These are phyloP conservation scores for Tephrocybe sp. DNA, from an alignment of 768 basidiomycete genomes.

Conservation along the genomic window DNA sequence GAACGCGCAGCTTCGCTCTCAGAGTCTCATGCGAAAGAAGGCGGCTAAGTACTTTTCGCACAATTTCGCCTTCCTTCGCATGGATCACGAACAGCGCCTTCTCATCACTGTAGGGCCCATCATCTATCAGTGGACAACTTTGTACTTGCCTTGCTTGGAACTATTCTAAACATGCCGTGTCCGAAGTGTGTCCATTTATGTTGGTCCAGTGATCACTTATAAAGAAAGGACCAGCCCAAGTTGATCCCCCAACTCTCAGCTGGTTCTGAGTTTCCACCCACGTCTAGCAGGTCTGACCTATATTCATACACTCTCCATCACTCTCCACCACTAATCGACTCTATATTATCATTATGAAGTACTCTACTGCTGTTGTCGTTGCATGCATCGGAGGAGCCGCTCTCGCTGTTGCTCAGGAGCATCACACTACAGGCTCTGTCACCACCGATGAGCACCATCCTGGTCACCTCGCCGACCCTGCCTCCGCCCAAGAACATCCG, in stretches of 20 bases:
- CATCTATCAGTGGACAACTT: too few relatives aligned
- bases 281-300: constrained; percentile 15
- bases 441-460: background rate
- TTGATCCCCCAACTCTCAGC: constrained; percentile 14
- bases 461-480: background rate
- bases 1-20: too few relatives aligned
- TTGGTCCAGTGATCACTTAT: background rate
- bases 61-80: too few relatives aligned
- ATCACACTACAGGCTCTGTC: background rate
- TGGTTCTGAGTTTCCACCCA: constrained; percentile 14
- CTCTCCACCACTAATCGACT: background rate
- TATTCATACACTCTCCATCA: constrained; percentile 1
- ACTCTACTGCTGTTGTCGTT: constrained; percentile 13
- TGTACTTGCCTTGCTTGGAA: too few relatives aligned
- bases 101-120: too few relatives aligned
- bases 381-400: constrained; percentile 14
- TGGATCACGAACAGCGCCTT: too few relatives aligned
- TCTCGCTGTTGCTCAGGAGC: constrained; percentile 4
- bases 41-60: too few relatives aligned
- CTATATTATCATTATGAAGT: constrained; percentile 13
- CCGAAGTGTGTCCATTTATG: background rate
- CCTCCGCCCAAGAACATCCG: too few relatives aligned
- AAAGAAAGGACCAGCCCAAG: background rate
- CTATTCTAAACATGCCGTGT: too few relatives aligned
- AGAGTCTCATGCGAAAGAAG: too few relatives aligned